Conservation (phyloP, 2,329 filamentous ascomycete genomes). For the Colletotrichum destructivum region DNA sequence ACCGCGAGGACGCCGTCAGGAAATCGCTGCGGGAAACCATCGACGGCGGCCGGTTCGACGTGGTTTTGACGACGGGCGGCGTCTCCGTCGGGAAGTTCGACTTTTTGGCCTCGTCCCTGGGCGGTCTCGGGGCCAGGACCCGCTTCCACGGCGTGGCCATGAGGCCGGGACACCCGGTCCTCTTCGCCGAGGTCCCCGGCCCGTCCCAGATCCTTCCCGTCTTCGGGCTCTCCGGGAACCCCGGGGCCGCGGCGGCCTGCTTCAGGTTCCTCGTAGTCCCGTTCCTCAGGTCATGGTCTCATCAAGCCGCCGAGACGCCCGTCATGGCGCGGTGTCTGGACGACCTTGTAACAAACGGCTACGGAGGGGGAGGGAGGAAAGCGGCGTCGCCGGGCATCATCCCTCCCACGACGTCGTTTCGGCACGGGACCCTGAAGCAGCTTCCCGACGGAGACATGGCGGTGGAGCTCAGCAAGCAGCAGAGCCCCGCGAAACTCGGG, state of each 20-base stretch:
- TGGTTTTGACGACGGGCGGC: slow-evolving; percentile 17
- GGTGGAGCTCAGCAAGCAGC: slow-evolving; percentile 8
- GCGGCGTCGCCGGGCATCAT: neutral
- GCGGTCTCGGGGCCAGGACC: neutral
- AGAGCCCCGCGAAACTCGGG: slow-evolving; percentile 15
- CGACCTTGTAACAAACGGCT: neutral
- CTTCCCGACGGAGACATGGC: neutral
- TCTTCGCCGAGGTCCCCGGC: neutral
- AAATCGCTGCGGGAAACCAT: neutral
- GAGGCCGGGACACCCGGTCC: neutral
- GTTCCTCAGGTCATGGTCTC: neutral
- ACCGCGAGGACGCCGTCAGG: neutral
- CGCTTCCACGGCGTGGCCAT: neutral
- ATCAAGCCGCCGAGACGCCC: neutral
- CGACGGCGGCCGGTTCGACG: slow-evolving; percentile 2
- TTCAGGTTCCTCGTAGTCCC: slow-evolving; percentile 3
- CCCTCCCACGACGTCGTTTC: neutral
- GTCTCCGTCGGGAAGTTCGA: slow-evolving; percentile 13
- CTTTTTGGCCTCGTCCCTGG: slow-evolving; percentile 2
- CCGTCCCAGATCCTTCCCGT: neutral
- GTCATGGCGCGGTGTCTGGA: neutral
- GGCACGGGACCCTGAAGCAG: neutral
- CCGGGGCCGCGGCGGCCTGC: slow-evolving; percentile 4
- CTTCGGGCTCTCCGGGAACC: slow-evolving; percentile 8
- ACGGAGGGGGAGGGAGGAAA: too few species aligned